These are phyloP conservation scores for Talaromyces albobiverticillius DNA, from an alignment of 2,329 filamentous ascomycete species.

Conservation along the genomic window DNA sequence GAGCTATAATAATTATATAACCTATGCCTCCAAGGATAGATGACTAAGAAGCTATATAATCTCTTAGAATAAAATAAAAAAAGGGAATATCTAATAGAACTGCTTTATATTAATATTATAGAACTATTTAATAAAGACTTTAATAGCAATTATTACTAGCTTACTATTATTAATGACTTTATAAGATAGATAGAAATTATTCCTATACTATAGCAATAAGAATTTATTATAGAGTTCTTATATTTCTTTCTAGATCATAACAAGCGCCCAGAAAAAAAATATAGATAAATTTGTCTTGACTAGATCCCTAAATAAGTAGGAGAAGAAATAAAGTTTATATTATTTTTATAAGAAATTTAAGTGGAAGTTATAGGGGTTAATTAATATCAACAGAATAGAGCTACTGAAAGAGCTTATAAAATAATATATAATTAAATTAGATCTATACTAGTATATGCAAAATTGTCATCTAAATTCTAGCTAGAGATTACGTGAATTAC, in stretches of 20 bases:
- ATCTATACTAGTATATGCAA: constrained; percentile 7
- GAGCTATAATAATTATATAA: not conserved
- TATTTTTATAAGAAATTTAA: not conserved
- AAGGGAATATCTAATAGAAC: not conserved
- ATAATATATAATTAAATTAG: constrained; percentile 7
- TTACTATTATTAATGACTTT: not conserved
- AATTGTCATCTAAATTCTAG: constrained; percentile 12
- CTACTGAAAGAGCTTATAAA: constrained; percentile 4
- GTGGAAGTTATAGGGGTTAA: constrained; percentile 1
- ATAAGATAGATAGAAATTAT: not conserved
- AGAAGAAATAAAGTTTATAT: not conserved
- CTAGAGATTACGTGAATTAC: constrained; percentile 9
- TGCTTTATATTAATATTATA: not conserved
- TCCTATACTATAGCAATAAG: not conserved
- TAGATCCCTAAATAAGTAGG: not conserved
- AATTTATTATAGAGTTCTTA: not conserved
- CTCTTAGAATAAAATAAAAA: not conserved
- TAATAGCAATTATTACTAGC: not conserved
- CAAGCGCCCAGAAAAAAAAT: not conserved
- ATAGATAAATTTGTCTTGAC: not conserved
- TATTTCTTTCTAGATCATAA: not conserved
- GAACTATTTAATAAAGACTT: not conserved
- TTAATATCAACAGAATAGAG: constrained; percentile 4
- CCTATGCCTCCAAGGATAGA: not conserved
- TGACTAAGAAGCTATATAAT: not conserved